Base-by-base conservation (phyloP, 441 rosid species). In the Francoa sonchifolia region DNA sequence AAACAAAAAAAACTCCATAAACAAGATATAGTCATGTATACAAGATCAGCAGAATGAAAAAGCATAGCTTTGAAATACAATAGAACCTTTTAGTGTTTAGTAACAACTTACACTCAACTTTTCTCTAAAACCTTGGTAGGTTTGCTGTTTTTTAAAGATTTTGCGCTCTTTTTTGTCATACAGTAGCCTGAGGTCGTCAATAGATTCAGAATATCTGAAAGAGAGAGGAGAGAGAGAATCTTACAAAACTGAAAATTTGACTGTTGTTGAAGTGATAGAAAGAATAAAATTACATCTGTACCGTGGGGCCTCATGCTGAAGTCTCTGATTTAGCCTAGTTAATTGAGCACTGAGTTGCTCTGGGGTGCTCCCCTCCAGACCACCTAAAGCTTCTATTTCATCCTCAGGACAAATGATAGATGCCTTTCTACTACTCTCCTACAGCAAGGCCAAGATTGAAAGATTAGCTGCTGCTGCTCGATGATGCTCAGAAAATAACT, bases 401-500 rank as follows among this genome's bases (percentile, higher is more conserved):
- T 66, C 67, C 73, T 78, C 99, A n/a, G 81, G 83, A 67, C 94
- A 86, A 55, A 90, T 86, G 56, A 83, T 73, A 50, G 99, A 90
- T 57, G 99, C 99, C 75, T 86, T 90, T 62, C 59, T 57, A 50
- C 58, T 67, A 54, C 61, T 76, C 54, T 86, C 94, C 99, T 90
- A 70, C 48, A 62, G 50, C 50, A 52, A 21, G 39, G 50, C 28
- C 53, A 50, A 45, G 43, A 0, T n/a, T 11, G 35, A 18, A 48
- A 25, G 19, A 32, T 42, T 10, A 17, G 22, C 25, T 18, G 44
- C n/a, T 22, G 27, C 12, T 42, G n/a, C n/a, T n/a, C n/a, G n/a
- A n/a, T 23, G 29, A 39, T 9, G 30, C 41, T 25, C 31, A 38
- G 14, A 31, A 0, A 38, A 44, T 34, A 10, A 14, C 32, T 21